A percentile compares a stretch with the other conserved stretches of the same genome.
Evolutionary conservation across 2,329 filamentous ascomycete species (phyloP).

Genomic region (Trichophyton benhamiae): DNA sequence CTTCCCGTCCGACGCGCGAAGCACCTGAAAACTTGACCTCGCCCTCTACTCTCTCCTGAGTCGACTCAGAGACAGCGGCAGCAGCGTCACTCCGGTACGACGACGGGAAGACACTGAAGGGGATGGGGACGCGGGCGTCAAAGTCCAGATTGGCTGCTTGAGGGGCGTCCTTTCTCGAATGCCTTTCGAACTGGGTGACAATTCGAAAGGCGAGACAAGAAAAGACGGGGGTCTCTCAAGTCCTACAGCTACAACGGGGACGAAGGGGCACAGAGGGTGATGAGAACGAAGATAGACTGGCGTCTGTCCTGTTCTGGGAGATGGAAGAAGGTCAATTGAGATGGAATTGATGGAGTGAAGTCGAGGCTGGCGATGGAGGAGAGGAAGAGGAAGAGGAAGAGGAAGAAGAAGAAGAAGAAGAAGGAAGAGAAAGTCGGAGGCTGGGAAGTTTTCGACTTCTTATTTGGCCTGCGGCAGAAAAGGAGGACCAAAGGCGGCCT

Average conservation of each 20-base stretch:
- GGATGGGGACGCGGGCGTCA: constrained; percentile 98
- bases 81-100: constrained; percentile 73
- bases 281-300: constrained; percentile 5
- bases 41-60: constrained; percentile 74
- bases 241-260: constrained; percentile 9
- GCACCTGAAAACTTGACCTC: constrained; percentile 63
- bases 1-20: constrained; percentile 94
- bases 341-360: too few relatives aligned
- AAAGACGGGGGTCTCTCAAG: constrained; percentile 32
- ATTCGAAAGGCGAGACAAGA: constrained; percentile 39
- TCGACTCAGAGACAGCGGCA: constrained; percentile 54
- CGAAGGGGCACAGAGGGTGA: constrained; percentile 7
- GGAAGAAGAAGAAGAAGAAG: constrained; percentile 16
- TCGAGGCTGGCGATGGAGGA: constrained; percentile 15
- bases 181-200: constrained; percentile 37
- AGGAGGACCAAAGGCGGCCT: constrained; percentile 10
- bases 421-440: constrained; percentile 13
- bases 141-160: constrained; percentile 98
- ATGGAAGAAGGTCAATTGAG: constrained; percentile 5
- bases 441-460: too few relatives aligned
- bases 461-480: constrained; percentile 7
- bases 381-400: constrained; percentile 15
- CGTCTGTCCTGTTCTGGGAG: not conserved
- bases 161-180: constrained; percentile 60
- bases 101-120: constrained; percentile 99